Conservation (phyloP, 148 eudicot genomes). For the Spergularia bocconei region DNA sequence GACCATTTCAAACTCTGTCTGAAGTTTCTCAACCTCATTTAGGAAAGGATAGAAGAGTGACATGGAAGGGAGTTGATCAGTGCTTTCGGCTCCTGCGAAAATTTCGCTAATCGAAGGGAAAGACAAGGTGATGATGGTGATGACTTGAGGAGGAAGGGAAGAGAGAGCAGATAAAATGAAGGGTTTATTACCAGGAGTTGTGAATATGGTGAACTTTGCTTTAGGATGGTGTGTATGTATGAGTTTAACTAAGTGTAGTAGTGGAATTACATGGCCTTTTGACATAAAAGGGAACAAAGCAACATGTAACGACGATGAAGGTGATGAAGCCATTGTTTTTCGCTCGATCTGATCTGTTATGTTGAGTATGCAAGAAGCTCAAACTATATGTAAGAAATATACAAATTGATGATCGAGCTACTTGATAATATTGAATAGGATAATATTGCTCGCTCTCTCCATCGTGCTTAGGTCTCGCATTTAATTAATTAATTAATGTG, state of each 20-base stretch:
- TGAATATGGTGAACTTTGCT: conserved; percentile 52
- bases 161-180: conserved; percentile 50
- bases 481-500: too few species aligned
- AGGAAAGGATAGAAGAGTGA: background rate
- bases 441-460: too few species aligned
- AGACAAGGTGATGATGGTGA: conserved; percentile 36
- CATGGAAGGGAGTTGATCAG: conserved; percentile 18
- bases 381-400: too few species aligned
- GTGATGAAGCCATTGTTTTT: too few species aligned
- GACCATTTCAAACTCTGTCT: conserved; percentile 46
- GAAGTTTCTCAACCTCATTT: conserved; percentile 36
- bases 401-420: too few species aligned
- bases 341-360: too few species aligned
- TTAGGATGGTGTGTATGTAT: conserved; percentile 37
- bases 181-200: conserved; percentile 52
- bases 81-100: background rate
- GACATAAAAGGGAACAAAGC: conserved; percentile 75
- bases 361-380: too few species aligned
- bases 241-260: conserved; percentile 55
- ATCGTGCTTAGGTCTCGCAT: too few species aligned
- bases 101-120: conserved; percentile 36
- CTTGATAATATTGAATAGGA: too few species aligned
- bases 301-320: conserved; percentile 27
- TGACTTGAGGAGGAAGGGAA: background rate
- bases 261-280: conserved; percentile 72